Base-by-base conservation (phyloP, 2,329 filamentous ascomycete species). In the Sclerotinia borealis region DNA sequence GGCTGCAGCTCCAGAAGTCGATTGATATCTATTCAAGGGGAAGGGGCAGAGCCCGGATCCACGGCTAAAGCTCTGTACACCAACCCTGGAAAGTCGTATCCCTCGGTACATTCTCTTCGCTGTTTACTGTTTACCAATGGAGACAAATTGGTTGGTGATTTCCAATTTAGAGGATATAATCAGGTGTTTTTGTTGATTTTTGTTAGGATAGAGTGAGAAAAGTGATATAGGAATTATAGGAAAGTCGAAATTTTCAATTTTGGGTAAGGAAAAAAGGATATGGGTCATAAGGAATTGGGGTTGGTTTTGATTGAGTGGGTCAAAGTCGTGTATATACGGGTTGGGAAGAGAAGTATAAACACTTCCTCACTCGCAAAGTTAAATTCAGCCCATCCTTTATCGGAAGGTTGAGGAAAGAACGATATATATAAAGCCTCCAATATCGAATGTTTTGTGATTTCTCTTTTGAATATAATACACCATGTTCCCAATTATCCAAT, bases 121-220 rank as follows among this genome's bases (percentile, higher is more conserved):
- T 19, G 15, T 39, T 17, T 17, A 39, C 48, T 13, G n/a, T 51
- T 25, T 51, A 22, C 11, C 19, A 22, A 51, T 29, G n/a, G 22
- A 36, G 13, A 17, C 7, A n/a, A 31, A 10, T 19, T 10, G 19
- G 41, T 43, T 43, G 41, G 7, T 43, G 41, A 9, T 43, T 4
- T 22, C 1, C 4, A 22, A 43, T 29, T 41, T 10, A 22, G n/a
- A 36, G 36, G 36, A 39, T n/a, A 13, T n/a, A 27, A 39, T 29
- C 17, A 36, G 22, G 29, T 1, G 66, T 68, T 55, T 63, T 67
- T 13, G 27, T 6, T 10, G 34, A 50, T 47, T 5, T 39, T 48
- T 62, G 17, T 43, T 55, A 27, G 48, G 29, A 55, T 29, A 22
- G 13, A 34, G 36, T 31, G 4, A 27, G 11, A 34, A 36, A 22